Conservation (phyloP, 176 grass and related monocot species). For the Calamus simplicifolius region DNA sequence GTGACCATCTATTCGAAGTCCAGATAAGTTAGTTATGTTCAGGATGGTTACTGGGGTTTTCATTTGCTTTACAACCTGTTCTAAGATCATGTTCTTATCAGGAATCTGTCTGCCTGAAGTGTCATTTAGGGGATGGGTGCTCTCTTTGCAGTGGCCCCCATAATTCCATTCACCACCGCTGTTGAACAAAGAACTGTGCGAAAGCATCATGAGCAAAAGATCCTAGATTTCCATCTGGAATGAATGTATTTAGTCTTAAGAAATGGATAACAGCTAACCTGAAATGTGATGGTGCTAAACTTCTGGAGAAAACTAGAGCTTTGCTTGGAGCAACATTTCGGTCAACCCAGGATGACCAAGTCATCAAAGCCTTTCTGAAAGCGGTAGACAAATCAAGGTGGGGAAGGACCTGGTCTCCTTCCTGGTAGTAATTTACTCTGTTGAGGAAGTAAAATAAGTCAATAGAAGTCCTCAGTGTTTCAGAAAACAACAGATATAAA, state of each 20-base stretch:
- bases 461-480: not conserved
- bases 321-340: constrained; percentile 31
- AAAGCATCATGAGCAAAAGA: too few species aligned
- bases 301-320: constrained; percentile 86
- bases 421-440: constrained; percentile 92
- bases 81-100: constrained; percentile 50
- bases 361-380: constrained; percentile 57
- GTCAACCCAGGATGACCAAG: constrained; percentile 82
- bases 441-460: constrained; percentile 18
- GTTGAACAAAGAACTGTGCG: not conserved
- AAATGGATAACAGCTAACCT: constrained; percentile 31
- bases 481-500: too few species aligned
- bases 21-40: constrained; percentile 74
- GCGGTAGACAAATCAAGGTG: constrained; percentile 51
- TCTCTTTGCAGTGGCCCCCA: constrained; percentile 76
- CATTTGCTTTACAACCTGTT: constrained; percentile 51
- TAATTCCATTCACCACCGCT: constrained; percentile 87
- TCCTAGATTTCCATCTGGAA: too few species aligned
- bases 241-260: not conserved
- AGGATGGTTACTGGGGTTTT: constrained; percentile 61
- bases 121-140: constrained; percentile 41
- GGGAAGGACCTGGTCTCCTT: constrained; percentile 54
- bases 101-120: constrained; percentile 24
- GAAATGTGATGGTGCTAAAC: constrained; percentile 79
- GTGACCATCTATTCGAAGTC: constrained; percentile 73